Evolutionary conservation across 2,329 filamentous ascomycete species (phyloP).

Genomic region (Elsinoe australis): DNA sequence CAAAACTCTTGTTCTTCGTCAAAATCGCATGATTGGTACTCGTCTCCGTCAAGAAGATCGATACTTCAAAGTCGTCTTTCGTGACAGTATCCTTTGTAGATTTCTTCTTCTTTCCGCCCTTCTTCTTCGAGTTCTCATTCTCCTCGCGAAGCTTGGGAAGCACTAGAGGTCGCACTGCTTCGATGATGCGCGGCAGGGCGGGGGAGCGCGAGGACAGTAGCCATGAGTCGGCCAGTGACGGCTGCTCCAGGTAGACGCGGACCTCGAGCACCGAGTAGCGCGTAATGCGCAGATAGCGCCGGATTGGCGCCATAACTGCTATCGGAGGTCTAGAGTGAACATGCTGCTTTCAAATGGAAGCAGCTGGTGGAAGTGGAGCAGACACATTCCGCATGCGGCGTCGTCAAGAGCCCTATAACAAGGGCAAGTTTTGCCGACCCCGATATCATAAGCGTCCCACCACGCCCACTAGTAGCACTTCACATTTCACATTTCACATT

Average conservation of each 20-base stretch:
- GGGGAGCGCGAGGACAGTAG: constrained; percentile 69
- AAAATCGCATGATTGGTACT: constrained; percentile 78
- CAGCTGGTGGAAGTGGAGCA: too few species aligned
- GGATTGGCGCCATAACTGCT: constrained; percentile 86
- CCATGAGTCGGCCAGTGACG: constrained; percentile 73
- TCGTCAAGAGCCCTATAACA: background rate
- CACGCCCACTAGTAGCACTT: too few species aligned
- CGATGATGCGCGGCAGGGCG: constrained; percentile 73
- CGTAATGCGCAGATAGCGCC: constrained; percentile 83
- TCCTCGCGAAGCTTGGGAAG: constrained; percentile 88
- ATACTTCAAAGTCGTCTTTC: constrained; percentile 88
- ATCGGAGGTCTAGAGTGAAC: too few species aligned
- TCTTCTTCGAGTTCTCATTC: constrained; percentile 52
- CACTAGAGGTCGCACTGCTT: constrained; percentile 75
- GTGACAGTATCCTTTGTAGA: constrained; percentile 62
- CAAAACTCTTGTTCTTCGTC: constrained; percentile 70
- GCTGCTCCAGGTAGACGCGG: constrained; percentile 91
- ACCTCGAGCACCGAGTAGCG: constrained; percentile 94
- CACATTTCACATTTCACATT: too few species aligned
- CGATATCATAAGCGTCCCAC: too few species aligned
- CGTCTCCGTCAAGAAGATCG: constrained; percentile 84
- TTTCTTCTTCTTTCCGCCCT: constrained; percentile 59
- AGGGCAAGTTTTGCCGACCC: constrained; percentile 11
- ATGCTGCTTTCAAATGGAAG: too few species aligned
- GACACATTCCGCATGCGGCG: background rate